Conservation (phyloP, 208 protist genomes). For the Acanthamoeba royreba region DNA sequence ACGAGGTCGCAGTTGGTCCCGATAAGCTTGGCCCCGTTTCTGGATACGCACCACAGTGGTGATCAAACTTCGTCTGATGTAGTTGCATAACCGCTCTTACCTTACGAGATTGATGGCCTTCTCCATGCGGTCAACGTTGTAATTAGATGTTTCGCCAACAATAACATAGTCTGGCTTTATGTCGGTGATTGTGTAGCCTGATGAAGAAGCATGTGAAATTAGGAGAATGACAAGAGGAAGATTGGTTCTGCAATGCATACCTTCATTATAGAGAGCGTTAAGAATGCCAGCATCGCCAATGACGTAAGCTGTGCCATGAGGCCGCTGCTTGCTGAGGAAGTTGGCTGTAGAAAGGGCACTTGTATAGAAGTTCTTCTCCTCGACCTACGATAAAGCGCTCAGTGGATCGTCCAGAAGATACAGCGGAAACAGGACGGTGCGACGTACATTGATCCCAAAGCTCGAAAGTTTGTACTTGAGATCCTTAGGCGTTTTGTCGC, state of each 20-base stretch:
- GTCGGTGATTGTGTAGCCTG: slow-evolving; percentile 12
- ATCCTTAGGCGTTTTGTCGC: slow-evolving; percentile 46
- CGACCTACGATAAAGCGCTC: neutral
- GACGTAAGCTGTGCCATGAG: neutral
- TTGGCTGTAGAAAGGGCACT: slow-evolving; percentile 11
- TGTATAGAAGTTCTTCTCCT: slow-evolving; percentile 4
- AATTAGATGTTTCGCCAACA: slow-evolving; percentile 44
- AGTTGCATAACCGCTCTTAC: neutral
- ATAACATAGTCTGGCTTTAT: slow-evolving; percentile 48
- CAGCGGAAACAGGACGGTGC: neutral
- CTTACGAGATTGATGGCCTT: slow-evolving; percentile 30
- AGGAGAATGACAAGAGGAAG: neutral
- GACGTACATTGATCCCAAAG: slow-evolving; percentile 34
- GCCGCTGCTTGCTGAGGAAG: neutral
- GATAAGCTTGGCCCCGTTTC: slow-evolving; percentile 46
- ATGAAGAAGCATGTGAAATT: neutral
- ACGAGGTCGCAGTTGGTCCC: slow-evolving; percentile 31
- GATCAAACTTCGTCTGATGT: neutral
- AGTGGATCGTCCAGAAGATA: neutral
- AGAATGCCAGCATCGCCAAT: slow-evolving; percentile 4
- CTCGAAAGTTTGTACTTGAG: slow-evolving; percentile 33
- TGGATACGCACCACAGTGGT: neutral
- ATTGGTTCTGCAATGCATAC: neutral
- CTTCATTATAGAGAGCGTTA: neutral
- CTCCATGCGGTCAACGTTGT: slow-evolving; percentile 12